These are phyloP conservation scores for Torrubiella hemipterigena DNA, from an alignment of 2,329 filamentous ascomycete genomes.

Conservation along the genomic window DNA sequence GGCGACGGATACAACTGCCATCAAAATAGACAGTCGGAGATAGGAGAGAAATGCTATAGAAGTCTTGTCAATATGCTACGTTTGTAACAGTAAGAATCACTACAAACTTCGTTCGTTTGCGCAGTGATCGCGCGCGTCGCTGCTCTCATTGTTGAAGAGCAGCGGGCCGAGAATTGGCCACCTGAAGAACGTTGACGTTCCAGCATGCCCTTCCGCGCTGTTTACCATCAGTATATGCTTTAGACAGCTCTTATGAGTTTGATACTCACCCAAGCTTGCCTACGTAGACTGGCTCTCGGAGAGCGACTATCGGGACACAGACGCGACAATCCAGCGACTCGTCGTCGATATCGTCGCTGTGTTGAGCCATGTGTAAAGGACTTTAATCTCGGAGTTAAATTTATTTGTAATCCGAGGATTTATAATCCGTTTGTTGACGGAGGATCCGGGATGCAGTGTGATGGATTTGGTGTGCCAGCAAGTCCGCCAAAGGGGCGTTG, in stretches of 20 bases:
- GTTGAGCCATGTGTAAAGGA: no score
- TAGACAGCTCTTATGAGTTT: background rate
- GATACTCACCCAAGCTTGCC: slow-evolving; percentile 23
- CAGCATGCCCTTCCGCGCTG: slow-evolving; percentile 12
- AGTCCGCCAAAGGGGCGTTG: no score
- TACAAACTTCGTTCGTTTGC: slow-evolving; percentile 60
- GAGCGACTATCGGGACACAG: slow-evolving; percentile 24
- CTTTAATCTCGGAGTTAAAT: no score
- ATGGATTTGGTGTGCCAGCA: no score
- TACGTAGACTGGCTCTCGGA: slow-evolving; percentile 32
- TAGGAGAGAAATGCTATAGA: slow-evolving; percentile 68
- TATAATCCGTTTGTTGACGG: no score
- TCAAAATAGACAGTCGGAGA: slow-evolving; percentile 78
- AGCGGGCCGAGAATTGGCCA: slow-evolving; percentile 55
- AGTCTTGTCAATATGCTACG: slow-evolving; percentile 1
- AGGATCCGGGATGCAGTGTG: no score
- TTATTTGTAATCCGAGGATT: no score
- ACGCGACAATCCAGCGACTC: slow-evolving; percentile 24
- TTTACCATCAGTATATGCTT: slow-evolving; percentile 1
- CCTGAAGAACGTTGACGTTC: slow-evolving; percentile 37
- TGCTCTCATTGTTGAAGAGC: slow-evolving; percentile 62
- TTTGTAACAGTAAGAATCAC: background rate
- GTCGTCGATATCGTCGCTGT: slow-evolving; percentile 18
- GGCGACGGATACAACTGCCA: slow-evolving; percentile 78
- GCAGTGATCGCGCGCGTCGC: slow-evolving; percentile 66